These are phyloP conservation scores for Macrolepiota albuminosa DNA, from an alignment of 768 basidiomycete genomes.

Conservation along the genomic window DNA sequence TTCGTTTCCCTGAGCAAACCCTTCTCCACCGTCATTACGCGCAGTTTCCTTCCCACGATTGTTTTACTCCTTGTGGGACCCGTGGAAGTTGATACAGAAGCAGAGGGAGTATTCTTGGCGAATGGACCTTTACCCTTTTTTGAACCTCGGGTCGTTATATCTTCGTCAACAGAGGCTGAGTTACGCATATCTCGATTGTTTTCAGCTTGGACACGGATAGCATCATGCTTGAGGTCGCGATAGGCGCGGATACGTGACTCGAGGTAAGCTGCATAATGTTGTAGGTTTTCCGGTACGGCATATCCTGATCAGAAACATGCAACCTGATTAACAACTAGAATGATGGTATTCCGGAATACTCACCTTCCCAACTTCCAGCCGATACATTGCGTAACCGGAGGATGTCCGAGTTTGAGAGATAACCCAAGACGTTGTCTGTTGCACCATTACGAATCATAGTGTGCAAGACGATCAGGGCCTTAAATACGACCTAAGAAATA, in stretches of 20 bases:
- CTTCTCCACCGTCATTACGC: constrained; percentile 93
- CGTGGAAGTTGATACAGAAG: constrained; percentile 19
- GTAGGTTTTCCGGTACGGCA: constrained; percentile 77
- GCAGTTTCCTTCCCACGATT: constrained; percentile 75
- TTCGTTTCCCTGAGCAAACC: constrained; percentile 90
- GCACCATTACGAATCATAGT: constrained; percentile 96
- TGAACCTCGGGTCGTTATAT: constrained; percentile 29
- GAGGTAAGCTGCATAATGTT: constrained; percentile 84
- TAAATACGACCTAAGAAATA: constrained; percentile 85
- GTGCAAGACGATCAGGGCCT: constrained; percentile 91
- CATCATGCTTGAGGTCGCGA: constrained; percentile 89
- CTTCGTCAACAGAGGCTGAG: constrained; percentile 59
- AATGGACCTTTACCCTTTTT: constrained; percentile 10
- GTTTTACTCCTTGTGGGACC: constrained; percentile 65
- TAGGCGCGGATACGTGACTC: constrained; percentile 86
- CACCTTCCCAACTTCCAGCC: constrained; percentile 87
- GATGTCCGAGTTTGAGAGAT: constrained; percentile 80
- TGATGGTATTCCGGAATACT: constrained; percentile 10
- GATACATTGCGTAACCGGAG: constrained; percentile 77
- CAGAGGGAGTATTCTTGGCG: constrained; percentile 22
- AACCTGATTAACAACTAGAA: neutral
- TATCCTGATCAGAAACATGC: constrained; percentile 53
- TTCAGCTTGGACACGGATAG: constrained; percentile 90
- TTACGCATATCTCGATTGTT: constrained; percentile 81
- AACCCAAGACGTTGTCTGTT: constrained; percentile 85